phyloP scores from a whole-genome alignment of 2,329 filamentous ascomycete genomes.

The Penicillium polonicum region DNA sequence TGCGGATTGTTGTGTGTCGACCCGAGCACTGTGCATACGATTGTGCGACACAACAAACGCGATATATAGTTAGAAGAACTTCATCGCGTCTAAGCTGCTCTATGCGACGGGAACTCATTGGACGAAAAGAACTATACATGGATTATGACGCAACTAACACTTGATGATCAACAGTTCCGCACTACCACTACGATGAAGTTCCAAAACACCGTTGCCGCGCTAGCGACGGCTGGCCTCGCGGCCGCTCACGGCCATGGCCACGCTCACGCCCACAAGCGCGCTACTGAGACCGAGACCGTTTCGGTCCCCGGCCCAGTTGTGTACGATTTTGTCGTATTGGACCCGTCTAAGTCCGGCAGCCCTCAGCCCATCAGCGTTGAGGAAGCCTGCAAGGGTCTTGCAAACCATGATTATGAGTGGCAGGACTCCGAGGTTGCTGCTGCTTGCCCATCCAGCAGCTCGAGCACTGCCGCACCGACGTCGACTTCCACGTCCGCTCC shows the following conservation, averaged over 20 bases:
- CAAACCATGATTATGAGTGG: slow-evolving; percentile 64
- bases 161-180: background rate
- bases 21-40: background rate
- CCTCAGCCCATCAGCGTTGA: slow-evolving; percentile 33
- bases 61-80: background rate
- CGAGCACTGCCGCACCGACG: slow-evolving; percentile 32
- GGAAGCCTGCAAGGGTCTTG: slow-evolving; percentile 70
- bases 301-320: slow-evolving; percentile 62
- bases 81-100: background rate
- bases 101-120: background rate
- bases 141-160: slow-evolving; percentile 2
- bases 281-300: slow-evolving; percentile 48
- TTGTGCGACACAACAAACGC: background rate
- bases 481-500: slow-evolving; percentile 28
- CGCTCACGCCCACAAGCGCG: slow-evolving; percentile 45
- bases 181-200: slow-evolving; percentile 41
- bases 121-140: background rate
- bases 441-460: slow-evolving; percentile 43
- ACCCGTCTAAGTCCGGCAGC: slow-evolving; percentile 50
- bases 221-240: slow-evolving; percentile 46
- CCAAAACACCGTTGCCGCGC: slow-evolving; percentile 36
- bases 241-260: slow-evolving; percentile 45
- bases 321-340: slow-evolving; percentile 68
- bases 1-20: background rate
- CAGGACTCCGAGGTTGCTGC: slow-evolving; percentile 62